phyloP scores from a whole-genome alignment of 345 rosid species.

The Salix suchowensis region DNA sequence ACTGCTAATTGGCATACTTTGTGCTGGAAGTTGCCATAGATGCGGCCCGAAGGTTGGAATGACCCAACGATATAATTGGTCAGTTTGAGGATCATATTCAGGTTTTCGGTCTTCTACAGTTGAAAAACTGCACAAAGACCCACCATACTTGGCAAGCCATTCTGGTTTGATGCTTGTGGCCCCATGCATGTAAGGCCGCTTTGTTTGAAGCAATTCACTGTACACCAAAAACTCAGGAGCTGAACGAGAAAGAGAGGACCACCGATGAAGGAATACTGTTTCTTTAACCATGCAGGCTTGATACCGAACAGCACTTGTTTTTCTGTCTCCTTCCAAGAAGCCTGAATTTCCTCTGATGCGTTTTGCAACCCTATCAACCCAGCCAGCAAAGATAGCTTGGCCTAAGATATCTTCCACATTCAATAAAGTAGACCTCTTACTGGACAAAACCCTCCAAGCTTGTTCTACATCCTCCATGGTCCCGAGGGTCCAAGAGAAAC shows the following conservation, averaged over 20 bases:
- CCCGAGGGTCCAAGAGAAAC: conserved; percentile 78
- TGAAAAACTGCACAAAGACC: conserved; percentile 55
- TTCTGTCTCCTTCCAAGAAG: conserved; percentile 35
- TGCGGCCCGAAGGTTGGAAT: conserved; percentile 62
- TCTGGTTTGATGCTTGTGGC: conserved; percentile 69
- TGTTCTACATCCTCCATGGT: conserved; percentile 54
- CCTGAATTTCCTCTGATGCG: conserved; percentile 33
- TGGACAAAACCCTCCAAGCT: conserved; percentile 55
- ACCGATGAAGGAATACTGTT: conserved; percentile 66
- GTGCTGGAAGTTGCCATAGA: conserved; percentile 69
- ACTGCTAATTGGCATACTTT: conserved; percentile 30
- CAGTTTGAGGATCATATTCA: conserved; percentile 49
- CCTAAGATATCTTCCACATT: conserved; percentile 72
- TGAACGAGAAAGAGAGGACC: conserved; percentile 58
- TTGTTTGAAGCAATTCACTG: conserved; percentile 63
- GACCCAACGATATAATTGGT: conserved; percentile 54
- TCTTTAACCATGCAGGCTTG: conserved; percentile 69
- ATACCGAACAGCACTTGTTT: conserved; percentile 48
- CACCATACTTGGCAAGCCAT: conserved; percentile 69
- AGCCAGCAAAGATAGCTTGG: conserved; percentile 87
- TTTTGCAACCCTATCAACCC: conserved; percentile 90
- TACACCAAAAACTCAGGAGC: conserved; percentile 89
- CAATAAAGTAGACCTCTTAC: conserved; percentile 43
- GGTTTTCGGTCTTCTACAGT: conserved; percentile 57
- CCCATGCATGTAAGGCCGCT: conserved; percentile 79